These are phyloP conservation scores for Alternaria incomplexa DNA, from an alignment of 2,329 filamentous ascomycete genomes.

Conservation along the genomic window DNA sequence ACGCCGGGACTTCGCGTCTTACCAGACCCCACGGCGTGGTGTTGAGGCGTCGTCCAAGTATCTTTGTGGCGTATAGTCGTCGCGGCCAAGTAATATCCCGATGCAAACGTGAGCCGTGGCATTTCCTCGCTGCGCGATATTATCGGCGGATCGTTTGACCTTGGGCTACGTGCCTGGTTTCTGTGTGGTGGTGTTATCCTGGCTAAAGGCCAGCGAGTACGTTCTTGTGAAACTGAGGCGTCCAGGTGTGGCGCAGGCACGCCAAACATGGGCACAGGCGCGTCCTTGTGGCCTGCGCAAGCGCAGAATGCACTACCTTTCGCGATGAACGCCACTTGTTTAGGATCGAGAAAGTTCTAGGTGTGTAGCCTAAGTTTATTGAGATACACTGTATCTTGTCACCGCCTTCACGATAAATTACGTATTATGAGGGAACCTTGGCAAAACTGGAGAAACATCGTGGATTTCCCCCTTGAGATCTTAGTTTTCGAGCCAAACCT, in stretches of 20 bases:
- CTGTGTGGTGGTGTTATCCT: not conserved
- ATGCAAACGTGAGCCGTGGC: not conserved
- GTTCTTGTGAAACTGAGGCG: constrained; percentile 7
- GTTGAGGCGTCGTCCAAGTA: not conserved
- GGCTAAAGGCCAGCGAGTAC: not conserved
- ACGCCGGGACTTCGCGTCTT: not conserved
- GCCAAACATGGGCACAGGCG: not conserved
- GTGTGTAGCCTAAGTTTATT: not conserved
- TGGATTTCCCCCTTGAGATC: not conserved
- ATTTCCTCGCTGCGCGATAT: not conserved
- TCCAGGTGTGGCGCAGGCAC: constrained; percentile 5
- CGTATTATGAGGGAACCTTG: not conserved
- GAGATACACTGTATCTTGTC: not conserved
- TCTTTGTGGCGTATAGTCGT: not conserved
- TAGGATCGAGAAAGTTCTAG: not conserved
- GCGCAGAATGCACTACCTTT: not conserved
- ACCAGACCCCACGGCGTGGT: not conserved
- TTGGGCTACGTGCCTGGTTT: not conserved
- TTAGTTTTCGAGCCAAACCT: not conserved
- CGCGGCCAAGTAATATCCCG: not conserved
- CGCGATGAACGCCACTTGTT: not conserved
- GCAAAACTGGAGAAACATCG: not conserved
- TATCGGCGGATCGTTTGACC: not conserved
- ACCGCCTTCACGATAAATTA: not conserved
- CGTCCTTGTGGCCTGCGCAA: not conserved